Conservation (phyloP, 2,329 filamentous ascomycete species). For the Beauveria sp. region DNA sequence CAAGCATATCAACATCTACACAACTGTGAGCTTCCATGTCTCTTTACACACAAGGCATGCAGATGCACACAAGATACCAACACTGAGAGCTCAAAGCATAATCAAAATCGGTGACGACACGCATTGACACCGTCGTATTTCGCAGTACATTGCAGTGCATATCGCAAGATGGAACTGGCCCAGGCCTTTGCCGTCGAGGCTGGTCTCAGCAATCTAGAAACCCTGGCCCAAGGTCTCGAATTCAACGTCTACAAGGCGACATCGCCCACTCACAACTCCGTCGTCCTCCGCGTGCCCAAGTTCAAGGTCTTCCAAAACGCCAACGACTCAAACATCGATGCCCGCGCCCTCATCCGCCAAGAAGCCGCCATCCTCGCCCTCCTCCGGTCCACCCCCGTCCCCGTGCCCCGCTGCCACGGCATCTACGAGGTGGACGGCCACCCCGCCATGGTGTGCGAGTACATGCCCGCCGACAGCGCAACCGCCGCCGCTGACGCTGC, state of each 20-base stretch:
- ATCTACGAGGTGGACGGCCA: slow-evolving; percentile 12
- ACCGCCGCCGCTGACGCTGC: background rate
- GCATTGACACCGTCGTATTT: background rate
- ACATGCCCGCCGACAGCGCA: slow-evolving; percentile 5
- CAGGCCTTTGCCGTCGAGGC: slow-evolving; percentile 9
- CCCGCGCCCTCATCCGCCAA: slow-evolving; percentile 12
- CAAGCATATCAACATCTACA: background rate
- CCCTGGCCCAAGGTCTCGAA: slow-evolving; percentile 13
- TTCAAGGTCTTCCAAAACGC: slow-evolving; percentile 13
- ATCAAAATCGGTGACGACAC: background rate
- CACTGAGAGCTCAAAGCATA: background rate
- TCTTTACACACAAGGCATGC: background rate
- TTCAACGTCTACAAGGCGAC: slow-evolving; percentile 13
- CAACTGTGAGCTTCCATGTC: background rate
- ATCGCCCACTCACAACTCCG: background rate
- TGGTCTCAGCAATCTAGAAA: slow-evolving; percentile 7
- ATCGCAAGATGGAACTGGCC: slow-evolving; percentile 7
- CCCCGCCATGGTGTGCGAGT: slow-evolving; percentile 16
- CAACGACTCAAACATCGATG: slow-evolving; percentile 14
- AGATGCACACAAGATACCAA: background rate
- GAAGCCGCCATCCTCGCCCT: slow-evolving; percentile 13
- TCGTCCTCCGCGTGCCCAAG: slow-evolving; percentile 14
- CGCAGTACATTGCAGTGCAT: background rate
- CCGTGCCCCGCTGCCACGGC: slow-evolving; percentile 6
- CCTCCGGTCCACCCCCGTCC: slow-evolving; percentile 6